phyloP scores from a whole-genome alignment of 805 yeast species.

The Ogataea siamensis region DNA sequence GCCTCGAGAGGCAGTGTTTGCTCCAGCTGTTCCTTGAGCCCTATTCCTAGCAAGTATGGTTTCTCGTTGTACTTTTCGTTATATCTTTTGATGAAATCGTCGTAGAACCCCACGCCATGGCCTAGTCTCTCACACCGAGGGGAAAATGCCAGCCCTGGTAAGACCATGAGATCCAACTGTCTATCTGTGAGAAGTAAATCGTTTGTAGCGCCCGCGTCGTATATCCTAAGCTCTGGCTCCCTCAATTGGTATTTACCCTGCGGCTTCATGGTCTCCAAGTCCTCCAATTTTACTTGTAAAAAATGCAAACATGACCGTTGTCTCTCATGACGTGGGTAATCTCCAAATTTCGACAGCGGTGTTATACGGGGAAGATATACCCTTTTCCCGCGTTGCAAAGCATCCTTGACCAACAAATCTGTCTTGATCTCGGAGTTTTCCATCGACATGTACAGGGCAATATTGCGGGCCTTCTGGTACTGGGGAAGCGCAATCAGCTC shows the following conservation, averaged over 20 bases:
- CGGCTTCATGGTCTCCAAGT: constrained; percentile 52
- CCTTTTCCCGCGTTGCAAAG: constrained; percentile 46
- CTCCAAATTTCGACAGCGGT: constrained; percentile 28
- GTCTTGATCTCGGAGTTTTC: constrained; percentile 70
- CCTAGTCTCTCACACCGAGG: constrained; percentile 57
- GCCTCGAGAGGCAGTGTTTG: constrained; percentile 42
- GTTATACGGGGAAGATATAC: constrained; percentile 58
- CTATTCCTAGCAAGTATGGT: constrained; percentile 60
- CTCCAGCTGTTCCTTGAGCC: constrained; percentile 62
- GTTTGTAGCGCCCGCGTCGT: constrained; percentile 13
- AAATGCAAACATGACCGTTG: constrained; percentile 54
- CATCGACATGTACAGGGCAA: constrained; percentile 80
- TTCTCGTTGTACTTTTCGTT: constrained; percentile 28
- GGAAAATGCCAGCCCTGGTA: constrained; percentile 87
- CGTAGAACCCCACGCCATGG: constrained; percentile 93
- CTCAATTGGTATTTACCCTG: constrained; percentile 63
- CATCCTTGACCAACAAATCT: constrained; percentile 44
- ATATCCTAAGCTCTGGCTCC: constrained; percentile 52
- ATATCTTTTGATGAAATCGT: constrained; percentile 62
- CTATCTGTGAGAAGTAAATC: constrained; percentile 21
- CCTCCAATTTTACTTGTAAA: constrained; percentile 44
- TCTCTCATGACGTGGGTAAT: constrained; percentile 22
- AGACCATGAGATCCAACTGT: constrained; percentile 62
- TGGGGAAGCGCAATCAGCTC: constrained; percentile 18
- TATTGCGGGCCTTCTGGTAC: constrained; percentile 42